Percentiles rank a stretch among this genome's conserved stretches.
Evolutionary conservation across 106 monocot species (phyloP).

Genomic region (Dioscorea dumetorum): DNA sequence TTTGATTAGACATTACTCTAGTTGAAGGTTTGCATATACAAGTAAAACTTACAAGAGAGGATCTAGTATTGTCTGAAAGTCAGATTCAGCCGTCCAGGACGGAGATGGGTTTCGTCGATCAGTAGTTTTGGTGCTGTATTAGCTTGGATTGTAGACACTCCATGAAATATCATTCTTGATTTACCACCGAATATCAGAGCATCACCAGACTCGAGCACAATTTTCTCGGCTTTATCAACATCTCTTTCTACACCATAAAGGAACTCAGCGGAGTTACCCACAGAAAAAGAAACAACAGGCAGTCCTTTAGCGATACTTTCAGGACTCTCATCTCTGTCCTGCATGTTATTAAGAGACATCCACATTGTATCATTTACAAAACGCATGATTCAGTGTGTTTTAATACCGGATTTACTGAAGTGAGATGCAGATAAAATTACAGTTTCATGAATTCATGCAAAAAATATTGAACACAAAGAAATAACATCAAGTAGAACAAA

Average conservation of each 20-base stretch:
- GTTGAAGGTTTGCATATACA: too few relatives aligned
- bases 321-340: conserved; percentile 59
- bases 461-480: too few relatives aligned
- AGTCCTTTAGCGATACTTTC: conserved; percentile 35
- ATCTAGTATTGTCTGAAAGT: conserved; percentile 52
- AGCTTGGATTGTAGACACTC: conserved; percentile 27
- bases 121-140: conserved; percentile 29
- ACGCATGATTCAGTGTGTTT: too few relatives aligned
- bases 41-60: too few relatives aligned
- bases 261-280: conserved; percentile 61
- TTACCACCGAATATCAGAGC: conserved; percentile 59
- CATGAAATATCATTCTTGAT: conserved; percentile 52
- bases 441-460: too few relatives aligned
- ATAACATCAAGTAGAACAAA: too few relatives aligned
- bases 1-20: too few relatives aligned
- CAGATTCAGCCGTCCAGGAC: conserved; percentile 50
- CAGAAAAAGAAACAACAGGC: conserved; percentile 64
- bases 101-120: conserved; percentile 26
- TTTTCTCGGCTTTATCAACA: conserved; percentile 18
- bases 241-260: conserved; percentile 34
- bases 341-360: too few relatives aligned
- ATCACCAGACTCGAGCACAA: conserved; percentile 59
- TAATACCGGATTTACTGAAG: too few relatives aligned
- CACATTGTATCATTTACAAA: too few relatives aligned
- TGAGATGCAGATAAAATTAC: too few relatives aligned